These are phyloP conservation scores for Vitis vinifera DNA, from an alignment of 164 flowering plant genomes.

Conservation along the genomic window ASM3070453v1 NC_081821.1:9527501-9528000, in stretches of 20 bases:
- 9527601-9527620: not conserved
- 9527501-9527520: slow-evolving; percentile 57
- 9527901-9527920: no score
- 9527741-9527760: slow-evolving; percentile 32
- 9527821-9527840: no score
- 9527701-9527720: slow-evolving; percentile 38
- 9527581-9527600: slow-evolving; percentile 39
- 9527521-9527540: slow-evolving; percentile 28
- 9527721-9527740: slow-evolving; percentile 41
- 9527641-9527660: not conserved
- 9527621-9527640: no score
- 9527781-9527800: slow-evolving; percentile 10
- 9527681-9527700: slow-evolving; percentile 47
- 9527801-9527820: slow-evolving; percentile 1
- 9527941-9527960: no score
- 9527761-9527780: slow-evolving; percentile 20
- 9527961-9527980: no score
- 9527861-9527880: no score
- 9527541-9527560: slow-evolving; percentile 39
- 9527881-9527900: no score
- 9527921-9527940: no score
- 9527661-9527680: not conserved
- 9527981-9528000: no score
- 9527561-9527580: slow-evolving; percentile 41
- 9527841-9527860: no score